Conservation (phyloP, 306 rosid genomes). For the Amphicarpaea edgeworthii region DNA sequence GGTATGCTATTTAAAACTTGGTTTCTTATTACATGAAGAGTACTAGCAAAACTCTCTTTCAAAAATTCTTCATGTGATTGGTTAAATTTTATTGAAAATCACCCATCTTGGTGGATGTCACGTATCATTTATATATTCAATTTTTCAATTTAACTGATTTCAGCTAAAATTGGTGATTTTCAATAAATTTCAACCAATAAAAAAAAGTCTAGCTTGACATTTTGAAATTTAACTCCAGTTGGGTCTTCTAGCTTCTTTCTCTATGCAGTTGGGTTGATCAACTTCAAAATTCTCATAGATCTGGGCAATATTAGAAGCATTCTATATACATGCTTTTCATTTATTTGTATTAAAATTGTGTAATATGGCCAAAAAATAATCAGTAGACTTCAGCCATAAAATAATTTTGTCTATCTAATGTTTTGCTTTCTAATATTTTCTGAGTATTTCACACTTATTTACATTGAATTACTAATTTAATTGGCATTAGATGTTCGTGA, state of each 20-base stretch:
- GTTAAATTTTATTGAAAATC: too few relatives aligned
- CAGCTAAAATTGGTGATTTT: too few relatives aligned
- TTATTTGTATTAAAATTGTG: neutral
- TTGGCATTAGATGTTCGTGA: neutral
- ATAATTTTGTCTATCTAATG: neutral
- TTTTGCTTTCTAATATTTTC: neutral
- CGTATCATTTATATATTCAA: too few relatives aligned
- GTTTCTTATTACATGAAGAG: too few relatives aligned
- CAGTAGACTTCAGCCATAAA: neutral
- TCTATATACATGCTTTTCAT: neutral
- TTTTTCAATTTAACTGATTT: too few relatives aligned
- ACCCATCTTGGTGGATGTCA: too few relatives aligned
- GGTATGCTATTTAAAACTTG: constrained; percentile 52
- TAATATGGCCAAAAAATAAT: neutral
- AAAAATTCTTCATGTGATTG: too few relatives aligned
- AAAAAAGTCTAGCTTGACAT: too few relatives aligned
- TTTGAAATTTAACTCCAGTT: constrained; percentile 21
- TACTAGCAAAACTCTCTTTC: too few relatives aligned
- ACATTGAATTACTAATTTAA: neutral
- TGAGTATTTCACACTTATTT: neutral
- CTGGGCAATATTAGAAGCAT: neutral
- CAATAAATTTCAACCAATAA: too few relatives aligned
- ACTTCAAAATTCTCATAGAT: neutral
- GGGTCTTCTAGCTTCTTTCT: neutral
- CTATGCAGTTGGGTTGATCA: neutral